phyloP scores from a whole-genome alignment of 2,329 filamentous ascomycete genomes.

The Cladophialophora chaetospira region DNA sequence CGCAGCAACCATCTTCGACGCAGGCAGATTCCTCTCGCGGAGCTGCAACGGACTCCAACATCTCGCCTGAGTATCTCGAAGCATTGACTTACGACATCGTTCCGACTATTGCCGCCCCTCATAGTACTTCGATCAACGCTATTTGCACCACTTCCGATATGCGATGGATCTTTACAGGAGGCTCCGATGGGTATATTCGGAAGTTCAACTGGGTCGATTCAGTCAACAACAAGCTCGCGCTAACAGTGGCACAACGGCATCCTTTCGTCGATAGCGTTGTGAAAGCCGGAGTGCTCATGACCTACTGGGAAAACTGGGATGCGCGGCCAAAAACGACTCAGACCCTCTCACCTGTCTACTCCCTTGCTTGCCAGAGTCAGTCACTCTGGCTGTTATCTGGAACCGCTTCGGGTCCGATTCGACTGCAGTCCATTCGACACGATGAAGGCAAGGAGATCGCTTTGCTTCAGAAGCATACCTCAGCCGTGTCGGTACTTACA shows the following conservation, averaged over 20 bases:
- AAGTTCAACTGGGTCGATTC: slow-evolving; percentile 96
- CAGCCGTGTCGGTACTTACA: slow-evolving; percentile 84
- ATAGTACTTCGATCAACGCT: slow-evolving; percentile 93
- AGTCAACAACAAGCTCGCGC: slow-evolving; percentile 87
- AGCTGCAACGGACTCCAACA: slow-evolving; percentile 44
- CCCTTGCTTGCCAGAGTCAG: slow-evolving; percentile 84
- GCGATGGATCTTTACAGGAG: slow-evolving; percentile 91
- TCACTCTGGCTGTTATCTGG: slow-evolving; percentile 91
- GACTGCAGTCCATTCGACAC: slow-evolving; percentile 88
- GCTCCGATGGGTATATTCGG: slow-evolving; percentile 90
- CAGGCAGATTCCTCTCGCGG: slow-evolving; percentile 28
- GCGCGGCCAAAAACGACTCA: slow-evolving; percentile 42
- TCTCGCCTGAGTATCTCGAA: slow-evolving; percentile 76
- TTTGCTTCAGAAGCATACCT: slow-evolving; percentile 79
- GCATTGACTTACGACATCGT: slow-evolving; percentile 90
- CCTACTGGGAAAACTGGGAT: slow-evolving; percentile 99
- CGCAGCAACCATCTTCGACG: slow-evolving; percentile 38
- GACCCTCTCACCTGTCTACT: slow-evolving; percentile 78
- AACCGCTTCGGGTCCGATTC: slow-evolving; percentile 86
- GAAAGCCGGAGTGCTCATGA: slow-evolving; percentile 90
- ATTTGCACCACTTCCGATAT: slow-evolving; percentile 90
- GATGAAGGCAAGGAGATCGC: slow-evolving; percentile 90
- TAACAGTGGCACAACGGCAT: slow-evolving; percentile 93
- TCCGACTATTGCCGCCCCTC: slow-evolving; percentile 93
- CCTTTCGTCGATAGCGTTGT: slow-evolving; percentile 97